phyloP scores from a whole-genome alignment of 73 alveolate genomes.

The Paramecium pentaurelia region DNA sequence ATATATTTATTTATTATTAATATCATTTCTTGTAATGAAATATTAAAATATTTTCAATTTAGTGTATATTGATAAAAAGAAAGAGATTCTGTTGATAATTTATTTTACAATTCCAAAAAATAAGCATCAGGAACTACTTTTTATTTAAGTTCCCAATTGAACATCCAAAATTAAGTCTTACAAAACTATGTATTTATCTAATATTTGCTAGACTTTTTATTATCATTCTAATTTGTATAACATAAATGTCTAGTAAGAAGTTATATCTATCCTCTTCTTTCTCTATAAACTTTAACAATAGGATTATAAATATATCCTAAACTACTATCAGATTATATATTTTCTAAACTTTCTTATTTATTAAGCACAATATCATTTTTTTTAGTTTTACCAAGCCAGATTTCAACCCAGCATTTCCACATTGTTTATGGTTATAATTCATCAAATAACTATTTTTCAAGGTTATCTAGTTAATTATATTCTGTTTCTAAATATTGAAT shows the following conservation, averaged over 20 bases:
- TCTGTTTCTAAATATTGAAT: not conserved
- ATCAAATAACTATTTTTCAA: not conserved
- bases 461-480: not conserved
- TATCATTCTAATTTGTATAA: not conserved
- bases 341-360: not conserved
- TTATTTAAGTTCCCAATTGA: not conserved
- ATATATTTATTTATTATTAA: not conserved
- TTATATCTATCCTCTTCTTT: not conserved
- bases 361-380: not conserved
- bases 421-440: not conserved
- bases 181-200: not conserved
- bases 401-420: conserved; percentile 27
- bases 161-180: not conserved
- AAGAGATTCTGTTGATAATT: not conserved
- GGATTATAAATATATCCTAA: not conserved
- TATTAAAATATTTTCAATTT: not conserved
- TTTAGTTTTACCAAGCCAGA: not conserved
- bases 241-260: not conserved
- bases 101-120: not conserved
- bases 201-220: not conserved
- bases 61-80: conserved; percentile 2
- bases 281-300: not conserved
- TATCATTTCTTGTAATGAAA: not conserved
- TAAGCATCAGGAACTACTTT: not conserved
- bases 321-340: not conserved